Base-by-base conservation (phyloP, 2,329 filamentous ascomycete genomes). In the Aureobasidium vineae region DNA sequence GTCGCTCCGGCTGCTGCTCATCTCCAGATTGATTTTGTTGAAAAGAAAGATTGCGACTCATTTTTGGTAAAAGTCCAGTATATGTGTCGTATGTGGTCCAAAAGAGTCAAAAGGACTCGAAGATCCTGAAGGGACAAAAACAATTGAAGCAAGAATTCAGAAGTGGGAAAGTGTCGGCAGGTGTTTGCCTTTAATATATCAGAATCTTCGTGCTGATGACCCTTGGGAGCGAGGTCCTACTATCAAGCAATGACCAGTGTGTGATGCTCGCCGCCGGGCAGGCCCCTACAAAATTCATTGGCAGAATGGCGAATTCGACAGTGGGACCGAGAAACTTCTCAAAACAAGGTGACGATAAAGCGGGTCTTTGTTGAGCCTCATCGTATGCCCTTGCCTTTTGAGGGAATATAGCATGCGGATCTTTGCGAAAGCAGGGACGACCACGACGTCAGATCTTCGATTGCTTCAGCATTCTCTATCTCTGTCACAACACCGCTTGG, bases 331-430 rank as follows among this genome's bases (percentile, higher is more conserved):
- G 59, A 52, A 63, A 52, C 21, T 63, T 63, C 59, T 15, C 11
- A 21, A 36, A 45, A 28, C 28, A 33, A 38, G 36, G 59, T 63
- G 59, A 63, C 59, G 43, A 50, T 63, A 41, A 59, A 63, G 59
- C 47, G 59, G 59, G 59, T 63, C 59, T 52, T 31, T 63, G 45
- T 52, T 63, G 59, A 63, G 59, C 59, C 45, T 52, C 59, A 63
- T 36, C 41, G 11, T 19, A 61, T 61, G 57, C 41, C 43, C 43
- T 61, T 47, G 15, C 45, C 33, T 15, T 16, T 50, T 33, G 4
- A 13, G 31, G 45, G 40, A 63, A 31, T 8, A 23, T 4, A 11
- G 15, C 45, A 23, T 63, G 59, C 33, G 52, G 16, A 63, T 50
- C 45, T 16, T 36, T 8, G 6, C 33, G 15, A 13, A 60, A 45